Evolutionary conservation across 2,329 filamentous ascomycete genomes (phyloP).

Genomic region (Phialophora expanda): DNA sequence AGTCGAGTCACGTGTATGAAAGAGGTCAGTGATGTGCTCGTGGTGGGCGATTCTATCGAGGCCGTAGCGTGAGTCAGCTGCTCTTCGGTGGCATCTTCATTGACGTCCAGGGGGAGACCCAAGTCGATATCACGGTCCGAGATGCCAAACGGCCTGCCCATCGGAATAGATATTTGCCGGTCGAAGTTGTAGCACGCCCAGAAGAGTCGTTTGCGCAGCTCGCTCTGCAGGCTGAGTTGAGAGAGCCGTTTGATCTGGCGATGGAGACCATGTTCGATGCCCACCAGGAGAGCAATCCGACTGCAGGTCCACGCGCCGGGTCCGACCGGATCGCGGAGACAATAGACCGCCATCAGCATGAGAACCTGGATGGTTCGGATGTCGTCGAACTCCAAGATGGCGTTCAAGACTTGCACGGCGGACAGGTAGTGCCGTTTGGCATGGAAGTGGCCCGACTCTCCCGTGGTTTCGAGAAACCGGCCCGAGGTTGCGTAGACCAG

Average conservation of each 20-base stretch:
- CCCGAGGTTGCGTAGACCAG: conserved; percentile 10
- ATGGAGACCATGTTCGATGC: conserved; percentile 19
- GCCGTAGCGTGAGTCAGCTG: no score
- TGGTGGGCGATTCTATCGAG: not conserved
- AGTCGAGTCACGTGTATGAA: conserved; percentile 15
- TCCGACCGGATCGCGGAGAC: no score
- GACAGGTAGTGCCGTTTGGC: conserved; percentile 3
- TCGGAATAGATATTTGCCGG: conserved; percentile 9
- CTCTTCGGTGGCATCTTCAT: conserved; percentile 5
- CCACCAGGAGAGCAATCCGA: conserved; percentile 9
- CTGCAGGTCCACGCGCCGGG: not conserved
- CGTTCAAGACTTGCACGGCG: conserved; percentile 4
- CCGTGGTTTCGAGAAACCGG: conserved; percentile 13
- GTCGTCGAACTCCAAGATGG: conserved; percentile 8
- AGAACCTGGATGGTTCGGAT: not conserved
- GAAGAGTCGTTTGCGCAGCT: conserved; percentile 20
- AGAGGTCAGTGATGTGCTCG: conserved; percentile 9
- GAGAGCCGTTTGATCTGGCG: not conserved
- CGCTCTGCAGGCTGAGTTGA: not conserved
- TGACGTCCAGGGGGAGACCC: conserved; percentile 18
- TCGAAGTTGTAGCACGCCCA: conserved; percentile 21
- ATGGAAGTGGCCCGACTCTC: conserved; percentile 4
- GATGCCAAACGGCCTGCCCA: conserved; percentile 18
- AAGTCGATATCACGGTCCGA: conserved; percentile 23
- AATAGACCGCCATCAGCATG: no score